Evolutionary conservation across 352 stramenopile genomes (phyloP).

Genomic region (Globisporangium irregulare): DNA sequence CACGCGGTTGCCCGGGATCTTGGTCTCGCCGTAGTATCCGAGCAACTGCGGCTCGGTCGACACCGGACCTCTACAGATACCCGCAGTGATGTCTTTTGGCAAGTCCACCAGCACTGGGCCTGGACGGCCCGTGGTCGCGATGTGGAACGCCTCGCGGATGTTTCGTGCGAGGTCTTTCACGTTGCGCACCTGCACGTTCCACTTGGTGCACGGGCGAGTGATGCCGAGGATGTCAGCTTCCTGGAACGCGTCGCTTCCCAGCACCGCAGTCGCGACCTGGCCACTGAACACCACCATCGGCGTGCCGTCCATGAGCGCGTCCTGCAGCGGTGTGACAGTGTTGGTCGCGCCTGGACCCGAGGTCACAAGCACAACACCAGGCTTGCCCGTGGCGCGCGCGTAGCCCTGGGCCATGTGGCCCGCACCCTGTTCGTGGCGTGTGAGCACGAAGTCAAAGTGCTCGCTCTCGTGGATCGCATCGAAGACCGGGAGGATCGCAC

Average conservation of each 20-base stretch:
- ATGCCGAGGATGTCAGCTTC: constrained; percentile 84
- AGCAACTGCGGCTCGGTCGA: constrained; percentile 74
- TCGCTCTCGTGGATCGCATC: constrained; percentile 92
- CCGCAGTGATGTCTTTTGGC: constrained; percentile 93
- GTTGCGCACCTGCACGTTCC: constrained; percentile 95
- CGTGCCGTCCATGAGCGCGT: constrained; percentile 94
- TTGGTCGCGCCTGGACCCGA: constrained; percentile 93
- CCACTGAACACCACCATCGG: constrained; percentile 94
- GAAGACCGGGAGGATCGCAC: constrained; percentile 92
- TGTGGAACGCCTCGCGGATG: constrained; percentile 96
- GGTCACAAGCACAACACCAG: constrained; percentile 92
- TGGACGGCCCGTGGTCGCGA: constrained; percentile 91
- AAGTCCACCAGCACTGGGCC: constrained; percentile 95
- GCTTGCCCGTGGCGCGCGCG: constrained; percentile 78
- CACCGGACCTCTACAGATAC: constrained; percentile 68
- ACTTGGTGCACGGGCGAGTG: constrained; percentile 93
- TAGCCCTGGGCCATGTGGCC: constrained; percentile 88
- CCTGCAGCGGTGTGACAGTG: constrained; percentile 91
- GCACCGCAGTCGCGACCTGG: constrained; percentile 91
- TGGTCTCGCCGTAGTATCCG: constrained; percentile 85
- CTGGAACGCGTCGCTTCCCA: constrained; percentile 92
- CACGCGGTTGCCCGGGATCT: constrained; percentile 75
- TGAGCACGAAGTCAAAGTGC: constrained; percentile 81
- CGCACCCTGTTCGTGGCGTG: constrained; percentile 77
- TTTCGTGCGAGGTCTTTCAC: constrained; percentile 93